Evolutionary conservation across 495 filamentous ascomycete genomes (phyloP), one percentile per base, ranked within the genome.

Genomic region (Mycothermus thermophilus): DNA sequence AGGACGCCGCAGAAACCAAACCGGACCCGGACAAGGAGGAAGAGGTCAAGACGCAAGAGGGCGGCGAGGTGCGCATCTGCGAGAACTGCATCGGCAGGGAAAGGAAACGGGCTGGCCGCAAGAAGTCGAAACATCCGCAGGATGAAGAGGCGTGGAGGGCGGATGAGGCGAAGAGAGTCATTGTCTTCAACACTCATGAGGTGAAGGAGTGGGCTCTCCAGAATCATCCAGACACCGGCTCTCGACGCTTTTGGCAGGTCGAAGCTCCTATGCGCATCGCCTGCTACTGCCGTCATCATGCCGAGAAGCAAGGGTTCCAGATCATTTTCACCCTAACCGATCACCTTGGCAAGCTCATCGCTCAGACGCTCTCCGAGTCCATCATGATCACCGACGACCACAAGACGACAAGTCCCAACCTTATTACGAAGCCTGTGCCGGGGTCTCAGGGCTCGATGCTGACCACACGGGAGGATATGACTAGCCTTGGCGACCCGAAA

Each of bases 351-450:
- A 74, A 75, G 27, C 57, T 92, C 14, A 56, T 94, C 32, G 80
- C 85, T 13, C 88, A 96, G 48, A 70, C 72, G n/a, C 77, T 93
- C 17, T 85, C 83, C 4, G 71, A 74, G 22, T 78, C 83, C 1
- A 90, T 93, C 36, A 79, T 93, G 68, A 94, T 96, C 46, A 95
- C 88, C 1, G 88, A 96, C 55, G 87, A 96, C 51, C 88, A 96
- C 60, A 96, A 96, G 55, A 87, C 83, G 8, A 40, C 38, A 11
- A 41, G 32, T 9, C 38, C 38, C 21, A 41, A 38, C 15, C 35
- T 29, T 2, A 10, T 14, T 1, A 11, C 28, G 6, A 30, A 35
- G 21, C 32, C 32, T 5, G n/a, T 6, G 8, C 27, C 27, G 2
- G 32, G 38, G 5, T 2, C 16, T 6, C 26, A 21, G 11, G 12